phyloP scores from a whole-genome alignment of 2,329 filamentous ascomycete species.

The Colletotrichum lentis region DNA sequence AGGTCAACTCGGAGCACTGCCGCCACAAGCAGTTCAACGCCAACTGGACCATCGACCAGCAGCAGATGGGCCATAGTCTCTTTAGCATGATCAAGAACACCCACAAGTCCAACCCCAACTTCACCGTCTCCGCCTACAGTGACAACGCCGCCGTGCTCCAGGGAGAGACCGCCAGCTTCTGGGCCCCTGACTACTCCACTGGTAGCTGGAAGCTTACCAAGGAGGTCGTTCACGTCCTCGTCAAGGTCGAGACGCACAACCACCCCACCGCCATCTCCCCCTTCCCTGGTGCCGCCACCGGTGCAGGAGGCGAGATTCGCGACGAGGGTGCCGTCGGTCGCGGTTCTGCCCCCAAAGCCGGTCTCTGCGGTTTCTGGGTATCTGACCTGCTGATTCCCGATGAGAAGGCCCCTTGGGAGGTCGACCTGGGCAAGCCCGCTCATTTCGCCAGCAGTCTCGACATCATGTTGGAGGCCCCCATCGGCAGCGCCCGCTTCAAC shows the following conservation, averaged over 20 bases:
- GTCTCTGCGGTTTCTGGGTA: slow-evolving; percentile 91
- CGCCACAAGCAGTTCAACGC: slow-evolving; percentile 93
- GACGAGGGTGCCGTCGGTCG: slow-evolving; percentile 94
- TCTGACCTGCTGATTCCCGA: slow-evolving; percentile 92
- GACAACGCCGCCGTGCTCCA: slow-evolving; percentile 96
- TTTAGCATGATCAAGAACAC: slow-evolving; percentile 98
- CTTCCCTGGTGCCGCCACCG: slow-evolving; percentile 91
- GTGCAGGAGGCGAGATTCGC: slow-evolving; percentile 93
- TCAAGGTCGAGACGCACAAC: slow-evolving; percentile 98
- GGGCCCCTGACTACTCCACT: slow-evolving; percentile 87
- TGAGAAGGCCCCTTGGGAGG: slow-evolving; percentile 85
- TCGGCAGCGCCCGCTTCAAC: slow-evolving; percentile 94
- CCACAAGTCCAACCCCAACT: slow-evolving; percentile 80
- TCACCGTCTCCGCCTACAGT: slow-evolving; percentile 94
- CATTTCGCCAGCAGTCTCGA: slow-evolving; percentile 95
- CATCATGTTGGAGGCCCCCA: slow-evolving; percentile 97
- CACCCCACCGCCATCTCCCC: slow-evolving; percentile 96
- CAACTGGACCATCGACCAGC: slow-evolving; percentile 91
- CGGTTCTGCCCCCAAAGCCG: slow-evolving; percentile 92
- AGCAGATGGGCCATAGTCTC: slow-evolving; percentile 78
- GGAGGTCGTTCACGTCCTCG: slow-evolving; percentile 85
- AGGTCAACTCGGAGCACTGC: slow-evolving; percentile 97
- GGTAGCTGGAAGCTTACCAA: slow-evolving; percentile 88
- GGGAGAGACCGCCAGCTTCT: slow-evolving; percentile 74
- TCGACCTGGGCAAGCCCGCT: slow-evolving; percentile 85